These are phyloP conservation scores for Diplodia sapinea DNA, from an alignment of 2,329 filamentous ascomycete genomes.

Conservation along the genomic window DNA sequence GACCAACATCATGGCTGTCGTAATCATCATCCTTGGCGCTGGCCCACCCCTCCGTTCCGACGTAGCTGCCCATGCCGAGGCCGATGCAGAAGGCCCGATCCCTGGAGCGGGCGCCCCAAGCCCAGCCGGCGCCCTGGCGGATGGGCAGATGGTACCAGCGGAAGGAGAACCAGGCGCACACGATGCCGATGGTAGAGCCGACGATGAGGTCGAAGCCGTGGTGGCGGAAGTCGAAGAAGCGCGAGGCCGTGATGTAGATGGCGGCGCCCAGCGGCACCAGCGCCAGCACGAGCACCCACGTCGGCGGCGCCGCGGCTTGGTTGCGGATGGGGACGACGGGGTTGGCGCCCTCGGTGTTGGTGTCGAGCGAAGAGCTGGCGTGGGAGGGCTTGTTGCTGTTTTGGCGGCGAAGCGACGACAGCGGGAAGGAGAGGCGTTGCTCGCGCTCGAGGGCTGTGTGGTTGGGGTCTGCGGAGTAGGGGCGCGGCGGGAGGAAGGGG, in stretches of 20 bases:
- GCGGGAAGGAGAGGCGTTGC: conserved; percentile 34
- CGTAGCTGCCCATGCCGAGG: conserved; percentile 60
- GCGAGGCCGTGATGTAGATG: conserved; percentile 81
- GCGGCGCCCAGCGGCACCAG: conserved; percentile 75
- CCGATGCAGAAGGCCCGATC: conserved; percentile 80
- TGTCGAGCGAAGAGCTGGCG: conserved; percentile 22
- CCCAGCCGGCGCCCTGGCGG: conserved; percentile 80
- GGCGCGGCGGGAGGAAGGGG: conserved; percentile 66
- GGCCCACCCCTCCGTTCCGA: conserved; percentile 55
- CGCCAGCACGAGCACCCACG: conserved; percentile 75
- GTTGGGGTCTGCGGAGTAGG: conserved; percentile 56
- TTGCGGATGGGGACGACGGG: conserved; percentile 57
- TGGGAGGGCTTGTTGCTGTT: conserved; percentile 35
- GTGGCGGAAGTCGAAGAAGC: conserved; percentile 88
- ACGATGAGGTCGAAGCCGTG: conserved; percentile 92
- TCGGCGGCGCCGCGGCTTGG: conserved; percentile 80
- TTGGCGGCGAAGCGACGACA: conserved; percentile 39
- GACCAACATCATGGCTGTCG: not conserved
- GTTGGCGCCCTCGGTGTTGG: conserved; percentile 33
- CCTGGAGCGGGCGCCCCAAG: conserved; percentile 78
- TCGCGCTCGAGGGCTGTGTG: conserved; percentile 45
- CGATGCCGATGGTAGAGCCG: conserved; percentile 78
- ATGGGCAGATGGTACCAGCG: conserved; percentile 86
- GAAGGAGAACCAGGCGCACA: conserved; percentile 76
- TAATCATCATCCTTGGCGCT: conserved; percentile 18